phyloP scores from a whole-genome alignment of 371 early-diverging fungal species.

The Mucor plumbeus region DNA sequence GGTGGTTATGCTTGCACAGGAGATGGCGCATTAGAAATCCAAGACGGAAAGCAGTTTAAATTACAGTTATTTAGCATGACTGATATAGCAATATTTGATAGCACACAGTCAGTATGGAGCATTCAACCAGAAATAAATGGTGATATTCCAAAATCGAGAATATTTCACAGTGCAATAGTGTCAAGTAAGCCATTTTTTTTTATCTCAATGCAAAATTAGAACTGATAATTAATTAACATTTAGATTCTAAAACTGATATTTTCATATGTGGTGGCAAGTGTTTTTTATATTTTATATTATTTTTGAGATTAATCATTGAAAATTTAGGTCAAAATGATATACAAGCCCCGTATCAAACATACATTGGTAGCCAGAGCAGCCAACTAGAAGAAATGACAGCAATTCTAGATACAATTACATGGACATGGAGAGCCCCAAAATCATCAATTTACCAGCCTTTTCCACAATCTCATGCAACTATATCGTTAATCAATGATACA shows the following conservation, averaged over 20 bases:
- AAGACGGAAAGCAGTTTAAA: not conserved
- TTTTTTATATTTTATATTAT: not conserved
- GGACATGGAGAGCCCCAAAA: constrained; percentile 20
- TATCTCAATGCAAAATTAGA: no score
- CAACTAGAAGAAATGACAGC: constrained; percentile 8
- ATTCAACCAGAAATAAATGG: constrained; percentile 5
- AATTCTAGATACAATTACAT: constrained; percentile 16
- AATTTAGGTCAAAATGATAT: constrained; percentile 12
- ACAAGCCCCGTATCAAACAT: constrained; percentile 14
- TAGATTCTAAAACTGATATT: constrained; percentile 9
- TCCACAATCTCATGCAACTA: constrained; percentile 14
- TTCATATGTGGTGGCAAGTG: constrained; percentile 24
- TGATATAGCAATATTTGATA: constrained; percentile 9
- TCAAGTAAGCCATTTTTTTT: not conserved
- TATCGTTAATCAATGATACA: constrained; percentile 4
- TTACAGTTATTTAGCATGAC: constrained; percentile 5
- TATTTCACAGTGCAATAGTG: constrained; percentile 17
- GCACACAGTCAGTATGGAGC: not conserved
- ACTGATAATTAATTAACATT: no score
- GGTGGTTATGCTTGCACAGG: constrained; percentile 13
- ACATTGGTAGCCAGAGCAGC: constrained; percentile 3
- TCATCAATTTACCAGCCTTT: constrained; percentile 8
- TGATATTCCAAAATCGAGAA: constrained; percentile 2
- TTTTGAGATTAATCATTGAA: no score
- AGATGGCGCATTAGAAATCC: not conserved